A percentile compares a stretch with the other conserved stretches of the same genome.
These are phyloP conservation scores for Alloteropsis semialata DNA, from an alignment of 176 grass and related monocot species.

Conservation along the genomic window DNA sequence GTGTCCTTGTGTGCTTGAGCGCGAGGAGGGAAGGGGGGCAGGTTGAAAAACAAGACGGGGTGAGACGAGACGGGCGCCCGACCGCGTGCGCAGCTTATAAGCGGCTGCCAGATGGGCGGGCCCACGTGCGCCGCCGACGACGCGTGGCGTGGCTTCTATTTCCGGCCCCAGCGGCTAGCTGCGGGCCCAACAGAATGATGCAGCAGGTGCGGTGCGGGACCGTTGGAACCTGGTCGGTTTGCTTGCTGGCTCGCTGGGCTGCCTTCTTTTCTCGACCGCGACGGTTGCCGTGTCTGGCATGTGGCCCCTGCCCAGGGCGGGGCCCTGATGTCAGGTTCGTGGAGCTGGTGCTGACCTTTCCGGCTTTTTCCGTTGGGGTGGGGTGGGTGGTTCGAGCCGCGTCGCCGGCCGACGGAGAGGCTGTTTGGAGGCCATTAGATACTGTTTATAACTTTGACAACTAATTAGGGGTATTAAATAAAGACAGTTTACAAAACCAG, in stretches of 20 bases:
- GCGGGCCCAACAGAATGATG: constrained; percentile 27
- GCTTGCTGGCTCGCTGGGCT: not conserved
- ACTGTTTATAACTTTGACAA: too few relatives aligned
- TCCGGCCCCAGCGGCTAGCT: not conserved
- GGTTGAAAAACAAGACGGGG: not conserved
- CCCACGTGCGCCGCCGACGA: constrained; percentile 32
- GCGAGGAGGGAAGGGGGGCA: not conserved
- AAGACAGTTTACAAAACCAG: too few relatives aligned
- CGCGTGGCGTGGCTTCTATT: constrained; percentile 28
- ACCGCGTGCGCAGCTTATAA: not conserved
- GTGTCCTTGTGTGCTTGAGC: not conserved
- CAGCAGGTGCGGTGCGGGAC: not conserved
- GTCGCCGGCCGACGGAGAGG: too few relatives aligned
- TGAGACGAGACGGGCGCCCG: not conserved
- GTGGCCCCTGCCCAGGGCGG: not conserved
- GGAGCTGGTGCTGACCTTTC: not conserved
- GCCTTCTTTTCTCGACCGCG: too few relatives aligned
- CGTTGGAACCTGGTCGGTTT: constrained; percentile 5
- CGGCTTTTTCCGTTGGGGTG: not conserved
- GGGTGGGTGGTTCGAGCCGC: not conserved
- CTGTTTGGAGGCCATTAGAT: too few relatives aligned
- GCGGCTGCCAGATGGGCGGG: not conserved
- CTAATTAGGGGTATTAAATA: too few relatives aligned
- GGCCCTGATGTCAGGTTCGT: not conserved
- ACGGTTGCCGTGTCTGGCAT: not conserved